Evolutionary conservation across 129 eudicot species (phyloP), one percentile per base, ranked within the genome.

Genomic region (Helianthus tuberosus): DNA sequence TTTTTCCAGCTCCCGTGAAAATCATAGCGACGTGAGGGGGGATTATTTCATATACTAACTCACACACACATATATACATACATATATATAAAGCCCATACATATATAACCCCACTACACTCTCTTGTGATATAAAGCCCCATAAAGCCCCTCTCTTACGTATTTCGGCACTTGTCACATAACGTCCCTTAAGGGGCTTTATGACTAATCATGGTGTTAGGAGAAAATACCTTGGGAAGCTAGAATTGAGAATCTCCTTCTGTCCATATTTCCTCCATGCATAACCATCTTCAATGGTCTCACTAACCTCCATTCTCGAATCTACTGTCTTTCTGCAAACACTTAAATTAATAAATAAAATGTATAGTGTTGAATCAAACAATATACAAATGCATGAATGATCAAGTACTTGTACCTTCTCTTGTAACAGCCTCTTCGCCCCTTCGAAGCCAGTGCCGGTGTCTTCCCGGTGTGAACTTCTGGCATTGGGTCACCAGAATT

Each of bases 261-360:
- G 96, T 4, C 96, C 96, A 74, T 89, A 86, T 75, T 89, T 89
- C 71, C 96, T 86, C 96, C 96, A 89, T 70, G 85, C 84, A 81
- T 50, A 82, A 12, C 78, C 89, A 81, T 89, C 96, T n/a, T 73
- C 87, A 65, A 49, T 32, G 14, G 71, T 81, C 5, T 48, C 66
- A 72, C 81, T 62, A 10, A 73, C 51, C 17, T 13, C 32, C 13
- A 16, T 60, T 77, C 80, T 51, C 12, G 91, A 78, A 60, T 86
- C 87, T 3, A 36, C 27, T 0, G 77, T 72, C 80, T 72, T 81
- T 72, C 91, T 89, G 69, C 76, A 78, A 70, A 67, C 2, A 6
- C 6, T 17, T 15, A 55, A n/a, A n/a, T n/a, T n/a, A n/a, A n/a
- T n/a, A n/a, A n/a, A 55, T 14, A 58, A 29, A 44, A 43, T 3